Conservation (phyloP, 129 eudicot species). For the Artemisia annua region DNA sequence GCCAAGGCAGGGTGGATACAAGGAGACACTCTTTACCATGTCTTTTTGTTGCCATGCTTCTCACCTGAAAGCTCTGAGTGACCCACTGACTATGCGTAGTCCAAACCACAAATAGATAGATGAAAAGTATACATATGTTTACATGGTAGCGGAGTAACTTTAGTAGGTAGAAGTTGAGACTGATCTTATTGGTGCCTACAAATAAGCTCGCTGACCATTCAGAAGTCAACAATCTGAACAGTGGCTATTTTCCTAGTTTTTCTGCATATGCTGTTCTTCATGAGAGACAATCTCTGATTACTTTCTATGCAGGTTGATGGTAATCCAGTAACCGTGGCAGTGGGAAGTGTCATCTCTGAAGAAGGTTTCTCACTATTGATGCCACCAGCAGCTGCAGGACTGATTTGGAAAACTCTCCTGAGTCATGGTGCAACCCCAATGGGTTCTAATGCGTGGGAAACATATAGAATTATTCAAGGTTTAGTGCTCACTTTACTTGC, state of each 20-base stretch:
- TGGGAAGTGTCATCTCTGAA: constrained; percentile 69
- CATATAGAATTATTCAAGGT: constrained; percentile 72
- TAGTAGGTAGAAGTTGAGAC: no score
- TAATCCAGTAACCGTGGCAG: constrained; percentile 83
- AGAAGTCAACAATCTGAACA: no score
- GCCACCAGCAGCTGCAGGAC: constrained; percentile 69
- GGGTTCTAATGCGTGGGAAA: constrained; percentile 82
- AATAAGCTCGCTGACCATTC: no score
- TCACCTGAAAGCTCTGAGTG: no score
- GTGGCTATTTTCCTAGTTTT: background rate
- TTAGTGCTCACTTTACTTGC: constrained; percentile 12
- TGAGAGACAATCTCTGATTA: background rate
- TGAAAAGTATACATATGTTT: no score
- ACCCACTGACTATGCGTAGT: no score
- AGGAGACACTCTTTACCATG: no score
- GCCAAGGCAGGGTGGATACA: no score
- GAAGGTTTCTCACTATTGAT: constrained; percentile 78
- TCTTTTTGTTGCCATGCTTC: no score
- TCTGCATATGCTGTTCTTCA: background rate
- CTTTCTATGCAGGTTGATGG: constrained; percentile 61
- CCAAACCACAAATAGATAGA: no score
- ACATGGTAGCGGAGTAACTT: no score
- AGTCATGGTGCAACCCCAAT: constrained; percentile 62
- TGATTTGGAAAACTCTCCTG: constrained; percentile 66
- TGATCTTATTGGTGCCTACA: no score